Conservation (phyloP, 208 protist species). For the Leishmania tropica region DNA sequence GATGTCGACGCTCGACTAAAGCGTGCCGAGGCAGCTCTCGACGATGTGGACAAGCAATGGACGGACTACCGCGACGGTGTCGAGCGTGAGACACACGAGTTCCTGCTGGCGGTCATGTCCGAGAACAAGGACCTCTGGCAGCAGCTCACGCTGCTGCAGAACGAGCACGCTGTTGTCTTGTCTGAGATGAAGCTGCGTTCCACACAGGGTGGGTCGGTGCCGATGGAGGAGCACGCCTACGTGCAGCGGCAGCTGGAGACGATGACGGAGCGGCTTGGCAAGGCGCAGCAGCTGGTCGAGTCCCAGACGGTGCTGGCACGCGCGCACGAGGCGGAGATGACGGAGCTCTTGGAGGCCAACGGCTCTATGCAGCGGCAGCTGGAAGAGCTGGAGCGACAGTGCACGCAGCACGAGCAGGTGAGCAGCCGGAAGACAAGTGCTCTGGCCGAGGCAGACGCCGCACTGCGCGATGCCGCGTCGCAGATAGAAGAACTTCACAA, state of each 20-base stretch:
- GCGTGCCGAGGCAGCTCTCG: constrained; percentile 54
- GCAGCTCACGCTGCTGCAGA: constrained; percentile 59
- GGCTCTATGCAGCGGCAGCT: constrained; percentile 42
- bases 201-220: constrained; percentile 43
- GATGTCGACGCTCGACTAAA: constrained; percentile 63
- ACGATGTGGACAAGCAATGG: constrained; percentile 40
- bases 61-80: constrained; percentile 37
- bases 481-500: constrained; percentile 39
- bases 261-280: constrained; percentile 56
- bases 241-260: constrained; percentile 57
- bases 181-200: constrained; percentile 44
- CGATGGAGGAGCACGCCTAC: constrained; percentile 62
- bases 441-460: constrained; percentile 34
- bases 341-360: constrained; percentile 48
- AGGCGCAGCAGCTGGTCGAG: constrained; percentile 60
- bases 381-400: constrained; percentile 32
- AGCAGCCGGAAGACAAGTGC: constrained; percentile 24
- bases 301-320: constrained; percentile 54
- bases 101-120: constrained; percentile 57
- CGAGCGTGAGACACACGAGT: constrained; percentile 52
- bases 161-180: constrained; percentile 44
- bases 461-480: constrained; percentile 33
- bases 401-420: constrained; percentile 13
- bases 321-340: constrained; percentile 64
- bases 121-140: constrained; percentile 82